Percentiles rank a stretch among this genome's conserved stretches.
Conservation (phyloP, 441 rosid species). For the Aleurites moluccanus region DNA sequence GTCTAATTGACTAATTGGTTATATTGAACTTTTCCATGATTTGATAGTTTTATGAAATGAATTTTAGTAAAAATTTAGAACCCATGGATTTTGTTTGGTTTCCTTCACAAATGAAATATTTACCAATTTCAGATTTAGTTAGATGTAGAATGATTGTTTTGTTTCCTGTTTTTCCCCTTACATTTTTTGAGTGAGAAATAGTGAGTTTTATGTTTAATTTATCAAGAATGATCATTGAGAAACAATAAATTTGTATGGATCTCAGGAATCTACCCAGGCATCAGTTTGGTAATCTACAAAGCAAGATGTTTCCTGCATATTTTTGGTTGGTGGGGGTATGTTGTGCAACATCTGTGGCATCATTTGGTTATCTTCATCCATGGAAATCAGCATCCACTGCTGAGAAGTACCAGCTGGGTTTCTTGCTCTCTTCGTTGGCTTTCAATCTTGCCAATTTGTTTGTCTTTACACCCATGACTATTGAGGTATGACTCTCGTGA, state of each 20-base stretch:
- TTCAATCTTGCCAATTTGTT: conserved; percentile 83
- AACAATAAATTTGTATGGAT: neutral
- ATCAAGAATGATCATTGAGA: neutral
- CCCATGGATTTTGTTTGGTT: neutral
- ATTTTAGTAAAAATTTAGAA: neutral
- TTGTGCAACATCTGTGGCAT: conserved; percentile 60
- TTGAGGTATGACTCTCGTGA: conserved; percentile 46
- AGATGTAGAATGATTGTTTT: neutral
- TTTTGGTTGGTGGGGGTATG: conserved; percentile 69
- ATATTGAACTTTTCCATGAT: neutral
- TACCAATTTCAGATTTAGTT: neutral
- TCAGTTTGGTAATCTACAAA: conserved; percentile 79
- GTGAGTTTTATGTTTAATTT: neutral
- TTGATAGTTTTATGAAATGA: neutral
- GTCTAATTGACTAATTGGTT: neutral
- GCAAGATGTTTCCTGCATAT: conserved; percentile 97
- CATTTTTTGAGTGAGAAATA: neutral
- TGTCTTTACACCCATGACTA: conserved; percentile 86
- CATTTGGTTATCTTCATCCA: conserved; percentile 80
- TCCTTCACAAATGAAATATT: neutral
- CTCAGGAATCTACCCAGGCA: conserved; percentile 82
- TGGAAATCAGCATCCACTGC: conserved; percentile 72
- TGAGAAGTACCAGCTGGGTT: conserved; percentile 89
- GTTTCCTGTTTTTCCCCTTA: neutral
- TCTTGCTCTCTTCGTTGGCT: conserved; percentile 67